phyloP scores from a whole-genome alignment of 2,329 filamentous ascomycete species.

The Acarospora socialis region DNA sequence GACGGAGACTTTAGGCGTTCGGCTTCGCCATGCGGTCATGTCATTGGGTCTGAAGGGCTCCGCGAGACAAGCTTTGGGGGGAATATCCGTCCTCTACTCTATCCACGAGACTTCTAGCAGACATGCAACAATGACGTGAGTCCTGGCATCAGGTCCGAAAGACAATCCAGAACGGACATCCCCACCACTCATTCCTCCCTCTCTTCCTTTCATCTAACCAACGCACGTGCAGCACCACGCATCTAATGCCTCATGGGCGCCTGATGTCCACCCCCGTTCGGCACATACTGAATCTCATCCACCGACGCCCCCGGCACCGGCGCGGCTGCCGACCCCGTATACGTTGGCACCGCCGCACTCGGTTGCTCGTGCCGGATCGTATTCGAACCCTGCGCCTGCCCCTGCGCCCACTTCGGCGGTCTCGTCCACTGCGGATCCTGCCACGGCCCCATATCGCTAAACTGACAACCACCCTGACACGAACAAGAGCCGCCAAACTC shows the following conservation, averaged over 20 bases:
- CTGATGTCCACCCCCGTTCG: conserved; percentile 4
- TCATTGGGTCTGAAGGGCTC: no score
- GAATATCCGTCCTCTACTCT: no score
- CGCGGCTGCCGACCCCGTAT: conserved; percentile 10
- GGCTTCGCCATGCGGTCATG: no score
- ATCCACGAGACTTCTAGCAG: no score
- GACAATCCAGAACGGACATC: no score
- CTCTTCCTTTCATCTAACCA: no score
- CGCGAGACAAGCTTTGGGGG: no score
- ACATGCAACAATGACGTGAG: no score
- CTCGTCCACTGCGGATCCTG: conserved; percentile 31
- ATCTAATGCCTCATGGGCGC: conserved; percentile 6
- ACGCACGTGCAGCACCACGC: neutral
- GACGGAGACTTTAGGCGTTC: no score
- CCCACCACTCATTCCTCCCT: no score
- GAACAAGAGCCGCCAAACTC: conserved; percentile 72
- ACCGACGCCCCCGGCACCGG: conserved; percentile 11
- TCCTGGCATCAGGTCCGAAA: no score
- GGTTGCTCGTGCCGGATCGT: conserved; percentile 8
- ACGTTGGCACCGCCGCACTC: conserved; percentile 8
- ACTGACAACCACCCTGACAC: conserved; percentile 66
- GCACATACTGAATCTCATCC: conserved; percentile 1
- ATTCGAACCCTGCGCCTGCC: conserved; percentile 13
- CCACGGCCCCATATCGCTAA: conserved; percentile 90
- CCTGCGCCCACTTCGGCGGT: conserved; percentile 30